Conservation (phyloP, 1,284 basidiomycete genomes). For the Trametes hirsuta region DNA sequence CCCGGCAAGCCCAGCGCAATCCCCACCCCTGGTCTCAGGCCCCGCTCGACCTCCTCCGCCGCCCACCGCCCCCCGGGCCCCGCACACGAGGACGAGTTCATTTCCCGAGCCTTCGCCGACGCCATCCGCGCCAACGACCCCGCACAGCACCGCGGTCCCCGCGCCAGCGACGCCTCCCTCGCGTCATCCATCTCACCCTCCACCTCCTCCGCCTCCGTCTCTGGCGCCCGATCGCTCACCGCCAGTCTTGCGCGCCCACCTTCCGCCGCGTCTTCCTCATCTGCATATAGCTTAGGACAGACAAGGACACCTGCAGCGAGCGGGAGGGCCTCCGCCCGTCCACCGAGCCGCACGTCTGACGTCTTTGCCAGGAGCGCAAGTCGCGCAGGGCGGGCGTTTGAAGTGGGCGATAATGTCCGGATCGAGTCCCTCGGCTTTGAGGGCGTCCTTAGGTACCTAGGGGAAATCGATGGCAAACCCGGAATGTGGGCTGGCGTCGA, state of each 20-base stretch:
- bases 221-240: conserved; percentile 48
- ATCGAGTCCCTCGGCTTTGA: conserved; percentile 88
- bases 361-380: conserved; percentile 48
- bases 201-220: conserved; percentile 34
- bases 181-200: conserved; percentile 54
- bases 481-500: conserved; percentile 93
- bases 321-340: conserved; percentile 55
- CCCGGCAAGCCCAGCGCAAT: conserved; percentile 61
- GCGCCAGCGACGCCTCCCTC: conserved; percentile 44
- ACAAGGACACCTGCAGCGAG: conserved; percentile 47
- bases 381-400: conserved; percentile 52
- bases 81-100: conserved; percentile 52
- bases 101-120: conserved; percentile 70
- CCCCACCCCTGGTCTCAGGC: conserved; percentile 66
- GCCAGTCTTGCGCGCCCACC: conserved; percentile 36
- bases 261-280: conserved; percentile 42
- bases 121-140: conserved; percentile 81
- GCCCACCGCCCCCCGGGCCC: conserved; percentile 36
- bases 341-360: conserved; percentile 65
- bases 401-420: conserved; percentile 80
- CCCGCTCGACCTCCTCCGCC: conserved; percentile 63
- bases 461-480: conserved; percentile 83
- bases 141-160: conserved; percentile 57
- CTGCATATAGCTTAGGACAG: conserved; percentile 50
- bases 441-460: conserved; percentile 78